Conservation (phyloP, 331 rosid genomes). For the Arachis monticola region DNA sequence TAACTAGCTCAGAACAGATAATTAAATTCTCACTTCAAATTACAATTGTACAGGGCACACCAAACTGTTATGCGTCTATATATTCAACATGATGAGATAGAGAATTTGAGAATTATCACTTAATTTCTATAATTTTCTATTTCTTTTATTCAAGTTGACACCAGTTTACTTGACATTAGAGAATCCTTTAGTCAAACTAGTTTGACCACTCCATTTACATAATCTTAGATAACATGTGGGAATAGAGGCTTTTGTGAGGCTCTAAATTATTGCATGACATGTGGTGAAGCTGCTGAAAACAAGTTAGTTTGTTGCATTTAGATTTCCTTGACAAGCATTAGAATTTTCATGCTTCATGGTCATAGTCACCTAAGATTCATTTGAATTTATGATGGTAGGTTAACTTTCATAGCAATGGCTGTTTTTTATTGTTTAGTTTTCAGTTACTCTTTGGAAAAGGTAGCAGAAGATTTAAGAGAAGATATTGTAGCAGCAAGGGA, state of each 20-base stretch:
- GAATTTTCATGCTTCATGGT: neutral
- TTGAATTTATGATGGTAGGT: neutral
- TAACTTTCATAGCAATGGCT: neutral
- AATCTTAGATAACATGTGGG: neutral
- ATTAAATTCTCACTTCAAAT: slow-evolving; percentile 3
- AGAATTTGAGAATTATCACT: neutral
- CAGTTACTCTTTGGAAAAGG: neutral
- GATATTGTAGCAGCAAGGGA: neutral
- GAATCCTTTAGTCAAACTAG: too few relatives aligned
- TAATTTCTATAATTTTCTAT: neutral
- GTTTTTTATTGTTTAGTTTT: neutral
- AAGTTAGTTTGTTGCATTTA: neutral
- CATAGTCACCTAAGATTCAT: neutral
- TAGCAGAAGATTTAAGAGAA: neutral
- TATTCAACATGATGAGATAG: neutral
- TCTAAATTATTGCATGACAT: slow-evolving; percentile 16
- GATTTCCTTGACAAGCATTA: neutral
- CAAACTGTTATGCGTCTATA: neutral
- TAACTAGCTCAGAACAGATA: slow-evolving; percentile 1
- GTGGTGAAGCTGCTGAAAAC: slow-evolving; percentile 16
- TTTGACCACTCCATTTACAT: neutral
- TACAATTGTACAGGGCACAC: neutral
- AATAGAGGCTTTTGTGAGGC: slow-evolving; percentile 8
- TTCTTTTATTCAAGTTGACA: neutral
- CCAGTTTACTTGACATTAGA: neutral